Conservation (phyloP, 768 basidiomycete species). For the Gymnopilus dilepis region DNA sequence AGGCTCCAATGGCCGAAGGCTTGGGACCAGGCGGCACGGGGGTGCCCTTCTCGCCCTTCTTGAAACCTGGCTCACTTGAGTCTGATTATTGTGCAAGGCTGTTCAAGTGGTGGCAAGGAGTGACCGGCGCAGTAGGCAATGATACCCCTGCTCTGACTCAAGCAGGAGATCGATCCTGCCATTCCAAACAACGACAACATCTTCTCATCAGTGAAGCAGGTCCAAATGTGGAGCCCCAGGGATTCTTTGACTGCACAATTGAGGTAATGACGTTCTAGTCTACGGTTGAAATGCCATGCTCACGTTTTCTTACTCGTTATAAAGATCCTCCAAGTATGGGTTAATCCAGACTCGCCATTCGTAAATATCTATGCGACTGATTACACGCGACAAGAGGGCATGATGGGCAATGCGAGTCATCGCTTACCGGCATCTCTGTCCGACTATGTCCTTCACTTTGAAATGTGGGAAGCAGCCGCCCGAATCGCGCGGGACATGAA, state of each 20-base stretch:
- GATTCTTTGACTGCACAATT: conserved; percentile 68
- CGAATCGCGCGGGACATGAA: conserved; percentile 47
- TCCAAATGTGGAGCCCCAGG: conserved; percentile 46
- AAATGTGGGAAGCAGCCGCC: conserved; percentile 62
- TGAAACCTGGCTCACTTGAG: conserved; percentile 43
- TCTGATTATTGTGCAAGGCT: conserved; percentile 48
- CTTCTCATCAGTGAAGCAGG: conserved; percentile 55
- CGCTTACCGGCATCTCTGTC: conserved; percentile 56
- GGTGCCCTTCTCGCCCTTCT: conserved; percentile 49
- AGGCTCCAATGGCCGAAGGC: conserved; percentile 41
- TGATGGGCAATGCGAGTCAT: conserved; percentile 37
- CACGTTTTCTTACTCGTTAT: neutral
- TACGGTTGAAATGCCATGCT: neutral
- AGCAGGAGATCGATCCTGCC: conserved; percentile 9
- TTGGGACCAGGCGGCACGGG: conserved; percentile 42
- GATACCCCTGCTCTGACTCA: conserved; percentile 6
- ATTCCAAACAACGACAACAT: conserved; percentile 40
- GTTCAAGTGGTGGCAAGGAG: conserved; percentile 56
- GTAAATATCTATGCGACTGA: conserved; percentile 67
- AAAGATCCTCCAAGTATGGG: conserved; percentile 55
- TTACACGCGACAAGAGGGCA: conserved; percentile 53
- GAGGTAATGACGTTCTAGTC: conserved; percentile 46
- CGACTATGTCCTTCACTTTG: conserved; percentile 54
- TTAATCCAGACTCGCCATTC: conserved; percentile 35
- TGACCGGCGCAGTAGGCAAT: conserved; percentile 26